These are phyloP conservation scores for Colletotrichum sidae DNA, from an alignment of 2,329 filamentous ascomycete species.

Conservation along the genomic window DNA sequence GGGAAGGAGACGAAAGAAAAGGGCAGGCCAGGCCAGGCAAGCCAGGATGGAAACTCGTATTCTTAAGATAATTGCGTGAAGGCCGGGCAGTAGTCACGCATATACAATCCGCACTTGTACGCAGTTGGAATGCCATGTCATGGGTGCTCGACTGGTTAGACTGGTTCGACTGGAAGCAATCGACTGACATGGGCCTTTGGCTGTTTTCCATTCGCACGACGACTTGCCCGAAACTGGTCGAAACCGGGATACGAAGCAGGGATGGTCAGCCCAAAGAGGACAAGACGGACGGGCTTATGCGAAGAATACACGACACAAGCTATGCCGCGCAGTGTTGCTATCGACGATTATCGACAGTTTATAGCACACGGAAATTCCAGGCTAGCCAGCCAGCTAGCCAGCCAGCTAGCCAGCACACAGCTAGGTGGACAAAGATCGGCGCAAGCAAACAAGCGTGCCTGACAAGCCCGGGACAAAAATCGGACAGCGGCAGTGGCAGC, in stretches of 20 bases:
- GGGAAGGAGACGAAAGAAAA: slow-evolving; percentile 20
- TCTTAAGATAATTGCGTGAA: slow-evolving; percentile 31
- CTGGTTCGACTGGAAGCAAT: slow-evolving; percentile 22
- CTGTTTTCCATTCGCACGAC: slow-evolving; percentile 17
- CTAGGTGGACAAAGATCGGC: not conserved
- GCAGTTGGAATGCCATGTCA: slow-evolving; percentile 29
- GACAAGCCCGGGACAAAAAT: not conserved
- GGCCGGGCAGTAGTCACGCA: slow-evolving; percentile 17
- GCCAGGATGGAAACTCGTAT: slow-evolving; percentile 30
- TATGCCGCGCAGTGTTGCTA: not conserved
- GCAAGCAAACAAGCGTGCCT: not conserved
- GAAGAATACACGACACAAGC: not conserved
- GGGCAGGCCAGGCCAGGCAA: not conserved
- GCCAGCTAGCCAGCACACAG: not conserved
- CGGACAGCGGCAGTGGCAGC: slow-evolving; percentile 2
- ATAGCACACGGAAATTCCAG: not conserved
- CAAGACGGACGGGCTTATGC: slow-evolving; percentile 1
- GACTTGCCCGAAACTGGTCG: slow-evolving; percentile 35
- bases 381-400: not conserved
- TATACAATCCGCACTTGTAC: not conserved
- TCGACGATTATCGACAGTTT: not conserved
- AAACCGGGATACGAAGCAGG: slow-evolving; percentile 32
- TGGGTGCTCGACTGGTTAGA: slow-evolving; percentile 26
- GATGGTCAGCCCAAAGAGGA: slow-evolving; percentile 18
- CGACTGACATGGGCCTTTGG: slow-evolving; percentile 24